Conservation (phyloP, 75 land plant species). For the Ceratopteris richardii region DNA sequence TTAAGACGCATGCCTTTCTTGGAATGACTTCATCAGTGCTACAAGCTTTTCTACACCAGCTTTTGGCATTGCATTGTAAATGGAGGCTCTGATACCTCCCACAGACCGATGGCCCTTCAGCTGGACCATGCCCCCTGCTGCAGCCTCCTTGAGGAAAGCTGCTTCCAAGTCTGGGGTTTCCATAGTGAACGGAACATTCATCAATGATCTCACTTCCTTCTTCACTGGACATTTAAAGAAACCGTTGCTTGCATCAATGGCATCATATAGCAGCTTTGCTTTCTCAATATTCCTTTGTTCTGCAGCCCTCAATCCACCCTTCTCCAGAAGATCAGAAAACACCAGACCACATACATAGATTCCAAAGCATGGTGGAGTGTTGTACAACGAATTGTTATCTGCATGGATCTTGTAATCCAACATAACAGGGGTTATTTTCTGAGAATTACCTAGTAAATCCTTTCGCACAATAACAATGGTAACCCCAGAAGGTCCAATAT, state of each 20-base stretch:
- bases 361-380: constrained; percentile 88
- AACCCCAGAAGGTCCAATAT: constrained; percentile 91
- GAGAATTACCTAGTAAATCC: constrained; percentile 75
- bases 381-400: constrained; percentile 79
- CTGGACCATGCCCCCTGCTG: constrained; percentile 75
- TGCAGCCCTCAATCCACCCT: constrained; percentile 68
- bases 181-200: constrained; percentile 97
- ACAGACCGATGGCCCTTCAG: constrained; percentile 98
- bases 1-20: constrained; percentile 46
- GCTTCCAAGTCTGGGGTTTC: constrained; percentile 73
- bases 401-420: constrained; percentile 91
- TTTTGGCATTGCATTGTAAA: constrained; percentile 96
- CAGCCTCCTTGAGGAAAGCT: constrained; percentile 82
- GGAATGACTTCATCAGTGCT: constrained; percentile 90
- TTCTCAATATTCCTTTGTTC: constrained; percentile 83
- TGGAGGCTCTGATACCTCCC: constrained; percentile 93
- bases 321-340: constrained; percentile 73
- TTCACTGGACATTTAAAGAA: constrained; percentile 92
- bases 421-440: constrained; percentile 79
- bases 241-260: constrained; percentile 78
- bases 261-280: constrained; percentile 69
- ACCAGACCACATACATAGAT: constrained; percentile 93
- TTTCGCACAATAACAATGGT: constrained; percentile 76
- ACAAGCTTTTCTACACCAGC: constrained; percentile 96
- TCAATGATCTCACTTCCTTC: constrained; percentile 77